These are phyloP conservation scores for Chaetomiaceae sp. DNA, from an alignment of 2,329 filamentous ascomycete genomes.

Conservation along the genomic window DNA sequence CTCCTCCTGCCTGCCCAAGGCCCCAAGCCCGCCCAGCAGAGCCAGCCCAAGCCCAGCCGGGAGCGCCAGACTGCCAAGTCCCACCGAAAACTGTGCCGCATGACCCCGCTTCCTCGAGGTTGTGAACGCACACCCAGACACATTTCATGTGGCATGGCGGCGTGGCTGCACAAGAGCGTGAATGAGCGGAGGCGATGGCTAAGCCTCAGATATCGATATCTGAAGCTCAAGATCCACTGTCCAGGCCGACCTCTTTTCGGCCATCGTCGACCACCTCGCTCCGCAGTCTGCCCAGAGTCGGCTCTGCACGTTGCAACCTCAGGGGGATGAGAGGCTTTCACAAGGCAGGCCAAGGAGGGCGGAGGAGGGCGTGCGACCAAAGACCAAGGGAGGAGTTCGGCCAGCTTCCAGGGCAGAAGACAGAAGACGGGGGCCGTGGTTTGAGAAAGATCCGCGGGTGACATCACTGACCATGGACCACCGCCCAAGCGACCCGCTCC, in stretches of 20 bases:
- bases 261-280: neutral
- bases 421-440: neutral
- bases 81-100: constrained; percentile 6
- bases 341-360: too few relatives aligned
- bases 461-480: constrained; percentile 15
- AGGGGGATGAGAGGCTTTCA: too few relatives aligned
- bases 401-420: too few relatives aligned
- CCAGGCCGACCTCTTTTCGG: neutral
- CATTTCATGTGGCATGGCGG: neutral
- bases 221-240: constrained; percentile 1
- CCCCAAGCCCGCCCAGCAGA: too few relatives aligned
- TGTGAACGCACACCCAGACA: neutral
- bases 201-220: constrained; percentile 1
- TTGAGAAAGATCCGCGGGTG: constrained; percentile 11
- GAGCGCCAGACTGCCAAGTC: too few relatives aligned
- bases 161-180: neutral
- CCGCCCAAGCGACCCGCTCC: neutral
- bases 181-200: too few relatives aligned
- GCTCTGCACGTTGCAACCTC: too few relatives aligned
- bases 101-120: constrained; percentile 12
- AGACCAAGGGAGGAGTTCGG: too few relatives aligned
- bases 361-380: too few relatives aligned
- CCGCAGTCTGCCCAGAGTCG: too few relatives aligned
- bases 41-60: too few relatives aligned
- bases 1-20: too few relatives aligned